Evolutionary conservation across 441 rosid species (phyloP).

Genomic region (Gossypium lobatum): DNA sequence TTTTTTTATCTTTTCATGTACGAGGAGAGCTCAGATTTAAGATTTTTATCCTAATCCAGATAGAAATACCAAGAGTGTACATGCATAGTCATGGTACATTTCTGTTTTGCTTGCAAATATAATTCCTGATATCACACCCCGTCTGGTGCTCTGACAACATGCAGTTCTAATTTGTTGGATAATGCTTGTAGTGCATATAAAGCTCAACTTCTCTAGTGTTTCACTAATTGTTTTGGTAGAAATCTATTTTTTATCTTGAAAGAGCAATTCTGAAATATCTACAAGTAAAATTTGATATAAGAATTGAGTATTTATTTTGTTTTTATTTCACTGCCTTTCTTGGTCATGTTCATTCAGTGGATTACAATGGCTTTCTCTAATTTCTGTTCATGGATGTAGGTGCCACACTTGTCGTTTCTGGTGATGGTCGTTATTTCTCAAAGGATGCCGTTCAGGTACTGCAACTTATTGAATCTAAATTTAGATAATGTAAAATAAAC

Average conservation of each 20-base stretch:
- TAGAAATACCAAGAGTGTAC: not conserved
- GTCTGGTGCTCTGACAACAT: not conserved
- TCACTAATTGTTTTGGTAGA: not conserved
- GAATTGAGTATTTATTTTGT: not conserved
- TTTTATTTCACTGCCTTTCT: not conserved
- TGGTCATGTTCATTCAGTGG: not conserved
- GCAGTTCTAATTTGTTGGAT: not conserved
- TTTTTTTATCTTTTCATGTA: not conserved
- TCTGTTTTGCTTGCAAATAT: not conserved
- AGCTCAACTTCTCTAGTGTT: not conserved
- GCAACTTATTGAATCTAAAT: slow-evolving; percentile 3
- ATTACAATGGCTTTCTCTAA: not conserved
- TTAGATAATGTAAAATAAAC: not conserved
- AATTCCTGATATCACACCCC: not conserved
- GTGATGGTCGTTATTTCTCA: slow-evolving; percentile 96
- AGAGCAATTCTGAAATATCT: not conserved
- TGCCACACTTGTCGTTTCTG: slow-evolving; percentile 97
- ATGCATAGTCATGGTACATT: not conserved
- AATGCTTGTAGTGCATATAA: not conserved
- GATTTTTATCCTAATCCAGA: not conserved
- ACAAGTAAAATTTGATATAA: not conserved
- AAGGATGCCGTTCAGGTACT: slow-evolving; percentile 91
- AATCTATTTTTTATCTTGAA: not conserved
- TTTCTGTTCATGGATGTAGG: slow-evolving; percentile 38
- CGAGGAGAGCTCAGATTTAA: not conserved